Conservation (phyloP, 1,284 basidiomycete species). For the Dichomitus squalens region DNA sequence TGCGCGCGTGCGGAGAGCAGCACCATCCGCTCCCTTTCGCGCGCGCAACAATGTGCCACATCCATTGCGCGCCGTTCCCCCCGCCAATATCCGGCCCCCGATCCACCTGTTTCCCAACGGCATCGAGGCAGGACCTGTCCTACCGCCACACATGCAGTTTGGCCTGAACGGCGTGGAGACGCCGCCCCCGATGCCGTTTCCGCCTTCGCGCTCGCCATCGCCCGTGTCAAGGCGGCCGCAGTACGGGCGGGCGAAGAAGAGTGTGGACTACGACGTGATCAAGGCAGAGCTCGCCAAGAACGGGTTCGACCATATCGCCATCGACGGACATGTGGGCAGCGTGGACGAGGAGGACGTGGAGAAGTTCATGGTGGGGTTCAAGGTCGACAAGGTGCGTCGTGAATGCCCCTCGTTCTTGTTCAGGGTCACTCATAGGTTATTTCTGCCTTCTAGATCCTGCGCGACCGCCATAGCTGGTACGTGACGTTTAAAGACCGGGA, state of each 20-base stretch:
- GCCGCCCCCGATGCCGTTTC: slow-evolving; percentile 17
- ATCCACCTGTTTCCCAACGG: slow-evolving; percentile 25
- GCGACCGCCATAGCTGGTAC: slow-evolving; percentile 69
- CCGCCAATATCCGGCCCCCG: slow-evolving; percentile 20
- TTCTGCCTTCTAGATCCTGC: slow-evolving; percentile 53
- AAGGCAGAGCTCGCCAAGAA: slow-evolving; percentile 59
- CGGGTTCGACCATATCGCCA: slow-evolving; percentile 63
- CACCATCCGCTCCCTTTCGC: slow-evolving; percentile 24
- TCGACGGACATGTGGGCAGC: slow-evolving; percentile 53
- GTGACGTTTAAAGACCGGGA: slow-evolving; percentile 65
- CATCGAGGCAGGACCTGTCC: slow-evolving; percentile 17
- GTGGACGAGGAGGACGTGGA: slow-evolving; percentile 65
- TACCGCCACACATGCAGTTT: slow-evolving; percentile 19
- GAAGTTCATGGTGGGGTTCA: slow-evolving; percentile 62
- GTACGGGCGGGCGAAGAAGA: slow-evolving; percentile 33
- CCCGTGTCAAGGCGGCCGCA: slow-evolving; percentile 44
- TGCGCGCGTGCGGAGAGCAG: slow-evolving; percentile 28
- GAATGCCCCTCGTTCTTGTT: neutral
- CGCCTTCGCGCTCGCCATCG: slow-evolving; percentile 49
- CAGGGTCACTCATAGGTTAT: slow-evolving; percentile 1
- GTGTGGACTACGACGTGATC: slow-evolving; percentile 48
- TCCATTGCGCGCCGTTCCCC: slow-evolving; percentile 16
- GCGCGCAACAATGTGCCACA: slow-evolving; percentile 26
- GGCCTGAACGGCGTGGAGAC: slow-evolving; percentile 17
- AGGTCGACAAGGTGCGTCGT: slow-evolving; percentile 62